Evolutionary conservation across 2,329 filamentous ascomycete genomes (phyloP), one percentile per base, ranked within the genome.

Genomic region (Epichloe sibirici): DNA sequence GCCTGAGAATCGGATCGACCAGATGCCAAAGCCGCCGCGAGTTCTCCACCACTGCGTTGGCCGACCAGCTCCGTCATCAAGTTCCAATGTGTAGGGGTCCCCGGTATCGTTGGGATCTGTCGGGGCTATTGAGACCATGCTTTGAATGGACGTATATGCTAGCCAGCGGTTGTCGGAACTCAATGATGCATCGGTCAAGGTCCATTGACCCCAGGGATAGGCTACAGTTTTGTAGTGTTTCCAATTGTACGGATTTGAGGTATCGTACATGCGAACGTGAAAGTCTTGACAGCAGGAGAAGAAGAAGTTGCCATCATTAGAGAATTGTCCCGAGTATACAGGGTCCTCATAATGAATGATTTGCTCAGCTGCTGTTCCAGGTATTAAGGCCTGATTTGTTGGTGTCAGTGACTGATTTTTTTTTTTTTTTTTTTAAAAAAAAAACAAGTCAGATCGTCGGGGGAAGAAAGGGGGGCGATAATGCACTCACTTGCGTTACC

Each of bases 281-380:
- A 95, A 95, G 68, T 97, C 90, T 67, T 96, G 89, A 9, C 86
- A 86, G 62, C 87, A 93, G 5, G 86, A 84, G 65, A 91, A 97
- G 72, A 96, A 97, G 72, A 97, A 97, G 67, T 95, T 95, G 28
- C 93, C 93, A 61, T 98, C 93, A 58, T 94, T 88, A 0, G 89
- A 95, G 66, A 97, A 98, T 65, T 97, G 91, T 1, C 93, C 93
- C 3, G 89, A 95, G 64, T 97, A 97, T 51, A 93, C 90, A 42
- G 88, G 83, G 5, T 85, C 78, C 52, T 90, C 81, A 64, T 90
- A 94, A 62, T 95, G 87, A 56, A 97, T 85, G 56, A 95, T 87
- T 62, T 87, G 86, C 63, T 97, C 91, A 0, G 89, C 85, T 25
- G 79, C 78, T 0, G 83, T 85, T 3, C 79, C 78, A 0, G 93